These are phyloP conservation scores for Gyrodon lividus DNA, from an alignment of 768 basidiomycete genomes.

Conservation along the genomic window DNA sequence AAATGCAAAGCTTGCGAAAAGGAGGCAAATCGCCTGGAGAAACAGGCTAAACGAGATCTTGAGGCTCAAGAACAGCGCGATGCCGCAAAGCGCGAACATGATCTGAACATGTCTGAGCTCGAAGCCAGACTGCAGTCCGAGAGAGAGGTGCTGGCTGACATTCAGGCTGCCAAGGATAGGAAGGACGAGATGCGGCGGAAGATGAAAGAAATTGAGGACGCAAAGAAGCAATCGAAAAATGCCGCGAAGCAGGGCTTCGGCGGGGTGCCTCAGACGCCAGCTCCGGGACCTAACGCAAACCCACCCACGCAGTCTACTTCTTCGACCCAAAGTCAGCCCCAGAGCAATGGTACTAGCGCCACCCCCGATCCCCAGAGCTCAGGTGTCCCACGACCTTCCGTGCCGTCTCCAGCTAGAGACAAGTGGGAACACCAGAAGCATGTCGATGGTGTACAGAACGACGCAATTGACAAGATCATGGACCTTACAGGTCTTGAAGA, in stretches of 20 bases:
- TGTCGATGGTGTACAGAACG: conserved; percentile 50
- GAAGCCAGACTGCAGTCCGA: conserved; percentile 39
- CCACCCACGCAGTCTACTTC: not conserved
- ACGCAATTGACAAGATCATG: conserved; percentile 63
- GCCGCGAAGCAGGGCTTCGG: conserved; percentile 7
- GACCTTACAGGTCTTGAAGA: conserved; percentile 63
- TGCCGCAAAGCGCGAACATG: conserved; percentile 44
- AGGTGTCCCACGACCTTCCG: not conserved
- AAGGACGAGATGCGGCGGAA: conserved; percentile 39
- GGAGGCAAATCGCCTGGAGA: conserved; percentile 38
- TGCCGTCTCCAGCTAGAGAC: conserved; percentile 32
- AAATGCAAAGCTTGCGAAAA: conserved; percentile 50
- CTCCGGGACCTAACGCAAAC: not conserved
- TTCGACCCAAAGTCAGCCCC: conserved; percentile 4
- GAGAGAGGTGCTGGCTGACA: conserved; percentile 31
- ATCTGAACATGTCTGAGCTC: conserved; percentile 39
- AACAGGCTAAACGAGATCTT: conserved; percentile 40
- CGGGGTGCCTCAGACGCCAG: not conserved
- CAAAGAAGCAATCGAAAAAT: conserved; percentile 10
- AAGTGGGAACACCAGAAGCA: conserved; percentile 59
- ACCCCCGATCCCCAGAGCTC: conserved; percentile 6
- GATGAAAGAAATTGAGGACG: conserved; percentile 41
- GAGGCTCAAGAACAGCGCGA: conserved; percentile 45
- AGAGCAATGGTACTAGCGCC: not conserved
- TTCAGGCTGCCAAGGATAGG: conserved; percentile 36